phyloP scores from a whole-genome alignment of 2,329 filamentous ascomycete species.

The Metarhizium humberi region DNA sequence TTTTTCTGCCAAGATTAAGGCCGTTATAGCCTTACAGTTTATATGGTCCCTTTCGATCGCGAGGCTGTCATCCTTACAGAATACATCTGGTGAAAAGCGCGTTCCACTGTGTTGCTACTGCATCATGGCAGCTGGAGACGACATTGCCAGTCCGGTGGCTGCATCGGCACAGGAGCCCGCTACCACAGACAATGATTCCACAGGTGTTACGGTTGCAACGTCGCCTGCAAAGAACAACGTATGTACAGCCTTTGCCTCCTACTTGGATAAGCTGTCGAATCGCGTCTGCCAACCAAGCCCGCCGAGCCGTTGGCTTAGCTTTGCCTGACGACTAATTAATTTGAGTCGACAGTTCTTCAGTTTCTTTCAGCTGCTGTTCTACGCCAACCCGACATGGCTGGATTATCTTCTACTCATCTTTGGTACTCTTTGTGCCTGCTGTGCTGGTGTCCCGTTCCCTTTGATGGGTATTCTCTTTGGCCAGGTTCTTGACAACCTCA shows the following conservation, averaged over 20 bases:
- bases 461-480: slow-evolving; percentile 57
- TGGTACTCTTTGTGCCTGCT: slow-evolving; percentile 38
- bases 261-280: background rate
- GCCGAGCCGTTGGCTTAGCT: background rate
- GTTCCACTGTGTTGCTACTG: background rate
- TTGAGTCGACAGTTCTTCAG: slow-evolving; percentile 5
- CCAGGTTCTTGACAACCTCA: slow-evolving; percentile 52
- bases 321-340: background rate
- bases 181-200: background rate
- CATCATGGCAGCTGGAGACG: background rate
- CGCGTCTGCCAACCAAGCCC: background rate
- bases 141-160: background rate
- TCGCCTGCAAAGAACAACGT: background rate
- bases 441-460: slow-evolving; percentile 53
- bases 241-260: background rate
- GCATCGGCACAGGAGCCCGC: background rate
- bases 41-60: background rate
- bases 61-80: background rate
- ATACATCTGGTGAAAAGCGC: background rate
- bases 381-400: slow-evolving; percentile 32
- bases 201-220: background rate
- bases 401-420: slow-evolving; percentile 32
- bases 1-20: background rate
- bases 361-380: slow-evolving; percentile 36
- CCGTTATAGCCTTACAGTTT: background rate